Base-by-base conservation (phyloP, 768 basidiomycete species). In the Leccinum variicolor region DNA sequence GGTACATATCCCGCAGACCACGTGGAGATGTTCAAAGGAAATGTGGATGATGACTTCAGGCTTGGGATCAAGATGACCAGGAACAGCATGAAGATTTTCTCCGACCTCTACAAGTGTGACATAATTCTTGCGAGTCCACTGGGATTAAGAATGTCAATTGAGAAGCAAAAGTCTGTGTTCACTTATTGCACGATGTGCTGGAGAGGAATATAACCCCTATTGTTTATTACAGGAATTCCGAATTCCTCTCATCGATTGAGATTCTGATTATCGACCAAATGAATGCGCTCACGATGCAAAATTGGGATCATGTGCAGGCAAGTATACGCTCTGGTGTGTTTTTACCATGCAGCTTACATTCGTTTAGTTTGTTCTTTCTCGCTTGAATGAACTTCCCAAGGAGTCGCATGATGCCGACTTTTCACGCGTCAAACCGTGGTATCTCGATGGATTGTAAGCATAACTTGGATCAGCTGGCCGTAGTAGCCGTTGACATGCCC, bases 231-330 rank as follows among this genome's bases (percentile, higher is more conserved):
- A 93, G 92, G 68, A 90, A 81, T 64, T 86, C 85, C 13, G 97
- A 99, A 73, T 94, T 96, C 69, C 77, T 99, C 52, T 92, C 92
- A 11, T 96, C 94, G 3, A 90, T 99, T 55, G 97, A 99, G 68
- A 74, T 98, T 6, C 74, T 94, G 21, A 75, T 98, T n/a, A 79
- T 92, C 14, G 97, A 98, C 70, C 94, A 97, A 66, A 79, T 92
- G 78, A 94, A 98, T 71, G 89, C 89, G 3, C 81, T 98, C 64
- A 82, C 84, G 4, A 98, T 98, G 97, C 97, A 98, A 75, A 99
- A 99, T 66, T 99, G 97, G 97, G 94, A 98, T 39, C 97, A 98
- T 67, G 81, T 95, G 19, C 92, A 97, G 80, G 95, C 92, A 68
- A 34, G 78, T 66, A 17, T 14, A 4, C 4, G 8, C 28, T 52